phyloP scores from a whole-genome alignment of 1,284 basidiomycete genomes.

The Boletellus deceptivus region DNA sequence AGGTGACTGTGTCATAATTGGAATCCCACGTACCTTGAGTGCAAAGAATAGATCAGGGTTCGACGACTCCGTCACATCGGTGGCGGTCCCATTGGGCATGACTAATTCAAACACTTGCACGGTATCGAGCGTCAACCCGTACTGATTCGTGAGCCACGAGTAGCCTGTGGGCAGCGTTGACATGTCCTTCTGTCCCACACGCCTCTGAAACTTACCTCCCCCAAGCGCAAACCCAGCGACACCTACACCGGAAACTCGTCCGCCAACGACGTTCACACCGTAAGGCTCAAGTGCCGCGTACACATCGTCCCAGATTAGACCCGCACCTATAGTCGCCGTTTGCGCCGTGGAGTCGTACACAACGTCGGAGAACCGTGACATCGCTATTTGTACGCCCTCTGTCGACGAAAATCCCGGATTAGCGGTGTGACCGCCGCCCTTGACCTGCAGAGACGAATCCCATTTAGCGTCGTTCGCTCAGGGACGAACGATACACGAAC shows the following conservation, averaged over 20 bases:
- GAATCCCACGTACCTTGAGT: constrained; percentile 36
- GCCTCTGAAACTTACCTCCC: constrained; percentile 51
- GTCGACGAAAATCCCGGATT: constrained; percentile 35
- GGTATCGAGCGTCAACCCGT: constrained; percentile 51
- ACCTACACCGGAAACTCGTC: constrained; percentile 50
- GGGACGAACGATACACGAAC: constrained; percentile 1
- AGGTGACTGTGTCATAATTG: background rate
- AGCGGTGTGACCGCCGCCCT: constrained; percentile 15
- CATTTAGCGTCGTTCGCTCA: background rate
- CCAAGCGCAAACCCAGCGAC: constrained; percentile 55
- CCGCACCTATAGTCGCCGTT: constrained; percentile 42
- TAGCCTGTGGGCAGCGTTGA: constrained; percentile 14
- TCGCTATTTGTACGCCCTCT: constrained; percentile 52
- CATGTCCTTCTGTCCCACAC: constrained; percentile 12
- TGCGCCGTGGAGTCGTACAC: constrained; percentile 39
- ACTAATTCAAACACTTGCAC: constrained; percentile 48
- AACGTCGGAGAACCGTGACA: constrained; percentile 49
- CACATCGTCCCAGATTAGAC: constrained; percentile 55
- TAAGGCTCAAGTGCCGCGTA: constrained; percentile 46
- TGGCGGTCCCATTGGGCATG: constrained; percentile 38
- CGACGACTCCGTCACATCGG: constrained; percentile 37
- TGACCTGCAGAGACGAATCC: constrained; percentile 5
- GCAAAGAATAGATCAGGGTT: constrained; percentile 48
- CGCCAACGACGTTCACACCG: constrained; percentile 52
- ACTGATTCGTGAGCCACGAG: constrained; percentile 19